Evolutionary conservation across 192 early-diverging fungal species (phyloP).

Genomic region (Coemansia reversa): DNA sequence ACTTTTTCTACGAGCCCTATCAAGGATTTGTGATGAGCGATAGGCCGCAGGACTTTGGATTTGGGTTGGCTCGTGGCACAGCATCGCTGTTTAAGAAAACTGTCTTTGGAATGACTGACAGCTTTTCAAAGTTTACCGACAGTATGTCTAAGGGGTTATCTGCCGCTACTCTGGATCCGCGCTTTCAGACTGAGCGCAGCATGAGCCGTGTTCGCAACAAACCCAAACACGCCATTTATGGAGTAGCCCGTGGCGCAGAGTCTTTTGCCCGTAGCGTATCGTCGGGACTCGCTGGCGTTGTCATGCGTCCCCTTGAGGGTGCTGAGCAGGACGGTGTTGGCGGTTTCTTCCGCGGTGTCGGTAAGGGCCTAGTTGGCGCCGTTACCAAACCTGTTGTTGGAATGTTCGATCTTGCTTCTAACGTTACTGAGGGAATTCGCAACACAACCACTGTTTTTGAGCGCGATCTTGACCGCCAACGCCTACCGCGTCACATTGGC

Average conservation of each 20-base stretch:
- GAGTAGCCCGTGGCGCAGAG: slow-evolving; percentile 83
- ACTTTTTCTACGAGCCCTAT: slow-evolving; percentile 97
- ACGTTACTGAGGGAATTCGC: slow-evolving; percentile 89
- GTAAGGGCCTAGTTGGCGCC: slow-evolving; percentile 88
- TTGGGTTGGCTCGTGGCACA: slow-evolving; percentile 84
- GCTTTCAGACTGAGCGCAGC: slow-evolving; percentile 82
- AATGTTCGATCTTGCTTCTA: slow-evolving; percentile 91
- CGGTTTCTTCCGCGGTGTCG: slow-evolving; percentile 94
- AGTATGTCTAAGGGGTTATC: slow-evolving; percentile 96
- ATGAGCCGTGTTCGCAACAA: slow-evolving; percentile 78
- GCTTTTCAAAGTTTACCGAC: slow-evolving; percentile 93
- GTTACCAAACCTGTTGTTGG: slow-evolving; percentile 96
- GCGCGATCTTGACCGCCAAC: slow-evolving; percentile 77
- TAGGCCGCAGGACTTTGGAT: slow-evolving; percentile 89
- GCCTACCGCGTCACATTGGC: slow-evolving; percentile 82
- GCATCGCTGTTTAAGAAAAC: slow-evolving; percentile 82
- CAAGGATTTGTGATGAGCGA: slow-evolving; percentile 95
- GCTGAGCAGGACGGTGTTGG: slow-evolving; percentile 84
- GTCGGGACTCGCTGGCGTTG: slow-evolving; percentile 87
- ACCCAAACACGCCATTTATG: slow-evolving; percentile 86
- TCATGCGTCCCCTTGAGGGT: slow-evolving; percentile 84
- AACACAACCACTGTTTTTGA: slow-evolving; percentile 92
- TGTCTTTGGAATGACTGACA: slow-evolving; percentile 93
- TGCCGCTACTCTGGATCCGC: slow-evolving; percentile 89
- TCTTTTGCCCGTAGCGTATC: slow-evolving; percentile 79